Conservation (phyloP, 176 grass and related monocot species). For the Carex pumila region DNA sequence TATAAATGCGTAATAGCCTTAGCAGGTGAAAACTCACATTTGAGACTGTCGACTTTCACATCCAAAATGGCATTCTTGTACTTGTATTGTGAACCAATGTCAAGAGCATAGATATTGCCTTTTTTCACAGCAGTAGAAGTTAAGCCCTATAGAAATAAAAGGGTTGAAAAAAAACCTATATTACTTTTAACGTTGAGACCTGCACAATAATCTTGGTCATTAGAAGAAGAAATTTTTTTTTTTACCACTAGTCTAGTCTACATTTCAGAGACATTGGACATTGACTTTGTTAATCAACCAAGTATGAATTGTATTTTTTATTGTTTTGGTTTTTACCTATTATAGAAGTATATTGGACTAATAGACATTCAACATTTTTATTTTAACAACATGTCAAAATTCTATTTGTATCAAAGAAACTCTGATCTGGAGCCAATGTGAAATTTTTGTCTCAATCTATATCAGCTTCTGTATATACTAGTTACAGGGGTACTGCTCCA, state of each 20-base stretch:
- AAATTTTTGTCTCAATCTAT: background rate
- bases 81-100: conserved; percentile 80
- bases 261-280: too few relatives aligned
- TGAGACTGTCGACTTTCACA: conserved; percentile 82
- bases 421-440: background rate
- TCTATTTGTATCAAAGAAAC: background rate
- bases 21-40: conserved; percentile 46
- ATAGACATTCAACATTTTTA: background rate
- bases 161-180: too few relatives aligned
- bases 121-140: too few relatives aligned
- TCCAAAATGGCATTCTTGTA: conserved; percentile 71
- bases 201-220: too few relatives aligned
- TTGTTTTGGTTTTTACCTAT: background rate
- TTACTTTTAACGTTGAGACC: too few relatives aligned
- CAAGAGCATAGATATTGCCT: conserved; percentile 79
- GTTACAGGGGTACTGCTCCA: background rate
- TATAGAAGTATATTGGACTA: background rate
- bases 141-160: too few relatives aligned
- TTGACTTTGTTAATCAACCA: too few relatives aligned
- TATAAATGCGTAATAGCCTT: conserved; percentile 8
- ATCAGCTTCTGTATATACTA: background rate
- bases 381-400: background rate
- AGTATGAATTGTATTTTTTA: background rate
- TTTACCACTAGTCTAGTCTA: too few relatives aligned
- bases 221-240: too few relatives aligned